Conservation (phyloP, 228 moss, liverwort and hornwort genomes). For the Sphagnum fallax region DNA sequence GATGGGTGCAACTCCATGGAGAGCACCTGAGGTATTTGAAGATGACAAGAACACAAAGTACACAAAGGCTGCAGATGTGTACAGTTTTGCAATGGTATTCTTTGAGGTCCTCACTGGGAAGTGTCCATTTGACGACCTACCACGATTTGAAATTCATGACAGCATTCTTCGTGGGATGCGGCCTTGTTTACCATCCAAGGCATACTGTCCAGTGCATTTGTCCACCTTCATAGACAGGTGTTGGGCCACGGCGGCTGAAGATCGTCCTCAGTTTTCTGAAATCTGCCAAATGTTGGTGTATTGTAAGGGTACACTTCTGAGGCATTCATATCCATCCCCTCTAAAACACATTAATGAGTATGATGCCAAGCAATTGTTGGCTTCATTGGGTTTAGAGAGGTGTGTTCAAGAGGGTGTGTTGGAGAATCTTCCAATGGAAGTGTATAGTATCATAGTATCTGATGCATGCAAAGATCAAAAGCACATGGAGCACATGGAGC, state of each 20-base stretch:
- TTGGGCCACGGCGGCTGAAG: conserved; percentile 28
- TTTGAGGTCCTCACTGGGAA: conserved; percentile 35
- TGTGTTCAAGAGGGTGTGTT: conserved; percentile 4
- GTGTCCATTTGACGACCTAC: conserved; percentile 22
- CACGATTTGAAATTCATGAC: conserved; percentile 12
- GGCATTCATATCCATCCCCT: conserved; percentile 38
- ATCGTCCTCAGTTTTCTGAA: conserved; percentile 31
- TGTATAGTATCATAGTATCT: too few relatives aligned
- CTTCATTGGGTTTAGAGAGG: conserved; percentile 33
- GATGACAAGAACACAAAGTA: conserved; percentile 2
- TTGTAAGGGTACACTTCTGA: conserved; percentile 35
- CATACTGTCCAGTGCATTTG: conserved; percentile 21
- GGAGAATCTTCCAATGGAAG: too few relatives aligned
- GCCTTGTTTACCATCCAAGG: conserved; percentile 13
- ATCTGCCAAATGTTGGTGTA: conserved; percentile 34
- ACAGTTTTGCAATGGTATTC: conserved; percentile 49
- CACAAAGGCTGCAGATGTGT: conserved; percentile 40
- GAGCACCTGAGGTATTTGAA: not conserved
- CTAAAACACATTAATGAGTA: conserved; percentile 44
- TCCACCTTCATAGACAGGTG: conserved; percentile 27
- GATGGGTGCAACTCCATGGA: too few relatives aligned
- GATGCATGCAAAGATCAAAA: too few relatives aligned
- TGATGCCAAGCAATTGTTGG: conserved; percentile 29
- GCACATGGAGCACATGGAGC: too few relatives aligned
- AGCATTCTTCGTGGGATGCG: conserved; percentile 36